Evolutionary conservation across 345 rosid species (phyloP), one percentile per base, ranked within the genome.

Genomic region (Gossypium anomalum): DNA sequence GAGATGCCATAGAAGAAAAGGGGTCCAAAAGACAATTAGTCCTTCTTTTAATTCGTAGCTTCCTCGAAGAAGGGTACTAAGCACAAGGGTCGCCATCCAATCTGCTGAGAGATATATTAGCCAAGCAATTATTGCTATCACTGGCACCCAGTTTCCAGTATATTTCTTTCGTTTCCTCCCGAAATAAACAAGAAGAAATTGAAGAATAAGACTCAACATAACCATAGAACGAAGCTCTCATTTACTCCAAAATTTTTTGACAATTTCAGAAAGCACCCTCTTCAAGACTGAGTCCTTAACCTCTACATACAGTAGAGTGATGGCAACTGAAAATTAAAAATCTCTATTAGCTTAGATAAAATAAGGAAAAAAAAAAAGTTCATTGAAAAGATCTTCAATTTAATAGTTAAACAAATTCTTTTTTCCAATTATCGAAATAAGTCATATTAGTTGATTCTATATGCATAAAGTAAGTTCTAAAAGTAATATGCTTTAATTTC

Each of bases 181-280:
- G 0, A 47, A 17, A 2, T 38, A 2, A 7, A 79, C 49, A 2
- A 85, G 82, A 7, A 76, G n/a, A 2, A 79, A 19, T 29, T 83
- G 86, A 2, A 79, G n/a, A 10, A 38, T 2, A 10, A 80, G 72
- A 77, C 85, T 79, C 1, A 72, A 10, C 2, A 51, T 16, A 1
- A 81, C 80, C 62, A 77, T 9, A 3, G 10, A 22, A 9, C 77
- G 77, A 2, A 81, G 48, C 75, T 79, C 82, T 85, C 86, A 83
- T 6, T 57, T 52, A 11, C 75, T 77, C 81, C 81, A 67, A 29
- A 73, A 1, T 2, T 52, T 70, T 6, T 59, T 64, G 7, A 6
- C 53, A 44, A 63, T 67, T 48, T 48, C 53, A 2, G 56, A 47
- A n/a, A 23, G 15, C 22, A 47, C 0, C 23, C 49, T 67, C 17